Conservation (phyloP, 2,329 filamentous ascomycete genomes). For the Tolypocladium nubicola region DNA sequence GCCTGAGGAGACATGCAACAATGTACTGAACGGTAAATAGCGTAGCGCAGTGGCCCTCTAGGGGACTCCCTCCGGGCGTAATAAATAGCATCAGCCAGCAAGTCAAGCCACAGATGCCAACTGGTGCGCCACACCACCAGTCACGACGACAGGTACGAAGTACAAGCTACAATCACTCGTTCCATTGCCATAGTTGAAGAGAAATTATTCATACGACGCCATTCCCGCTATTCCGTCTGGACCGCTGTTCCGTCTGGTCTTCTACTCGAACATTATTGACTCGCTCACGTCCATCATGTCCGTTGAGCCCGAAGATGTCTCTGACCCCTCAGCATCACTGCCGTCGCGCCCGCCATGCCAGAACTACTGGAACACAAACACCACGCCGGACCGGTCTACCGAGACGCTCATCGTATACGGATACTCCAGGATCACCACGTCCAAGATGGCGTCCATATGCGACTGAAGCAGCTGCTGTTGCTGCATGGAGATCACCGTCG, state of each 20-base stretch:
- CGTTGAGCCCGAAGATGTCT: not conserved
- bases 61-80: too few species aligned
- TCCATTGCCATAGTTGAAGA: not conserved
- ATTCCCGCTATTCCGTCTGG: not conserved
- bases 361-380: constrained; percentile 65
- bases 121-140: not conserved
- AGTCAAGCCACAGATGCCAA: not conserved
- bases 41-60: too few species aligned
- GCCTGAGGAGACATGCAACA: too few species aligned
- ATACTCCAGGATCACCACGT: constrained; percentile 77
- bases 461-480: constrained; percentile 78
- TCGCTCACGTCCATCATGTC: not conserved
- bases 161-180: too few species aligned
- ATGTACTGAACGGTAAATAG: too few species aligned
- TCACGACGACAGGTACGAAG: too few species aligned
- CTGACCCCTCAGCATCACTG: not conserved
- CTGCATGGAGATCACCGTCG: constrained; percentile 77
- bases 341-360: constrained; percentile 2
- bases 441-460: constrained; percentile 79
- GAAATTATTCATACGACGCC: not conserved
- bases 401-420: constrained; percentile 92
- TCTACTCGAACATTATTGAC: not conserved
- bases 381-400: constrained; percentile 77
- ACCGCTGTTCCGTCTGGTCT: too few species aligned
- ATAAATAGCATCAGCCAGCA: too few species aligned